Percentiles rank a stretch among this genome's conserved stretches.
Conservation (phyloP, 2,329 filamentous ascomycete genomes). For the Colletotrichum acutatum region DNA sequence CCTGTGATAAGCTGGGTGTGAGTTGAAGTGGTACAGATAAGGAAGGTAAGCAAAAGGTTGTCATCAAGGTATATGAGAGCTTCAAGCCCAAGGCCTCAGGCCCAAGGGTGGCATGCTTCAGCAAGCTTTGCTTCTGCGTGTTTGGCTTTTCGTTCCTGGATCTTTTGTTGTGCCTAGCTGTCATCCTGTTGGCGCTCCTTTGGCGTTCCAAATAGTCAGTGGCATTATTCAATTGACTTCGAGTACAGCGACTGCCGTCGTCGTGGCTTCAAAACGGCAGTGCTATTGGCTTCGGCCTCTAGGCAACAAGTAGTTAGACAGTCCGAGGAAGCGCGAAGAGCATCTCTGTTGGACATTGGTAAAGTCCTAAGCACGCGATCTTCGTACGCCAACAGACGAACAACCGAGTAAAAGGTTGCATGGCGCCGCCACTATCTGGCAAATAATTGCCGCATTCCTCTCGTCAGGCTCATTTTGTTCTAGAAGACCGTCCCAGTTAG, state of each 20-base stretch:
- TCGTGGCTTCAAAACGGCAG: not conserved
- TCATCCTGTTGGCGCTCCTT: not conserved
- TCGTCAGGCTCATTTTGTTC: not conserved
- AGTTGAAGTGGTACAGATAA: slow-evolving; percentile 1
- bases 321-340: not conserved
- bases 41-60: not conserved
- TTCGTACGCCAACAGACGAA: not conserved
- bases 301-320: slow-evolving; percentile 6
- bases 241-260: not conserved
- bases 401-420: not conserved
- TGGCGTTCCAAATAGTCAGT: not conserved
- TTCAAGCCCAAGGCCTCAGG: not conserved
- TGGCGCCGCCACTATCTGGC: not conserved
- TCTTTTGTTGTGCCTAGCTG: not conserved
- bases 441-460: slow-evolving; percentile 11
- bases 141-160: not conserved
- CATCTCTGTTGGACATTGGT: not conserved
- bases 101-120: not conserved
- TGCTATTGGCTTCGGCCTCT: not conserved
- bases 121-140: not conserved
- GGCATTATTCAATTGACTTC: not conserved
- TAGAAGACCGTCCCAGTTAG: slow-evolving; percentile 13
- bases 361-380: slow-evolving; percentile 16
- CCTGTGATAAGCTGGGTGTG: slow-evolving; percentile 1
- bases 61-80: not conserved